Percentiles rank a stretch among this genome's conserved stretches.
These are phyloP conservation scores for Xylariaceae sp. DNA, from an alignment of 2,329 filamentous ascomycete species.

Conservation along the genomic window DNA sequence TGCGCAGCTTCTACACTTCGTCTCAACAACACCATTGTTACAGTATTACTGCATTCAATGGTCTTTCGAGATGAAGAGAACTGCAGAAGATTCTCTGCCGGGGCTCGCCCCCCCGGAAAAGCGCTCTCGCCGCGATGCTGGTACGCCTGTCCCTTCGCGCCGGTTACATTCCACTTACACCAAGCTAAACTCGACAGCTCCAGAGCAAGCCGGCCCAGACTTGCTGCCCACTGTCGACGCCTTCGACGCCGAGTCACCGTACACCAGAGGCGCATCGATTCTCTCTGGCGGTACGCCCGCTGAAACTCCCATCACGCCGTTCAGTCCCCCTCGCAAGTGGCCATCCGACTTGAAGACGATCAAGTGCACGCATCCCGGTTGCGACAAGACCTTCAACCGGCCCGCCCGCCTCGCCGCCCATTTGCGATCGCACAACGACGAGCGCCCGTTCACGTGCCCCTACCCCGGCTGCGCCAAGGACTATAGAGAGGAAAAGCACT, in stretches of 20 bases:
- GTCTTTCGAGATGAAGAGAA: constrained; percentile 25
- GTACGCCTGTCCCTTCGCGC: constrained; percentile 42
- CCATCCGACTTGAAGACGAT: constrained; percentile 73
- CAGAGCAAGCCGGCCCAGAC: too few species aligned
- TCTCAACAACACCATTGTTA: constrained; percentile 9
- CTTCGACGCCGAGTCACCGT: constrained; percentile 22
- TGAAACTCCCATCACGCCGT: constrained; percentile 41
- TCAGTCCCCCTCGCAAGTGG: constrained; percentile 49
- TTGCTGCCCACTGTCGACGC: not conserved
- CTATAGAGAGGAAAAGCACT: constrained; percentile 80
- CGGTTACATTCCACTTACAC: constrained; percentile 35
- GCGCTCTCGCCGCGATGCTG: constrained; percentile 12
- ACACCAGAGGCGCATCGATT: constrained; percentile 20
- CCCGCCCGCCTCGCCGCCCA: constrained; percentile 76
- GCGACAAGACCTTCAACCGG: constrained; percentile 80
- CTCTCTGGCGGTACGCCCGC: constrained; percentile 29
- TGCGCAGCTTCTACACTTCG: not conserved
- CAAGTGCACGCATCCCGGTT: constrained; percentile 67
- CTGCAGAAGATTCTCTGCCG: constrained; percentile 13
- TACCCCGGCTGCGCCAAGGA: constrained; percentile 70
- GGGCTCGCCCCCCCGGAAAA: constrained; percentile 17
- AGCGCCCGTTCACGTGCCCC: constrained; percentile 70
- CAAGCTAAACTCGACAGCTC: too few species aligned
- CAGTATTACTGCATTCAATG: not conserved
- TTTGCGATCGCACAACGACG: constrained; percentile 77